Evolutionary conservation across 805 yeast species (phyloP).

Genomic region (Hagleromyces aurorensis): DNA sequence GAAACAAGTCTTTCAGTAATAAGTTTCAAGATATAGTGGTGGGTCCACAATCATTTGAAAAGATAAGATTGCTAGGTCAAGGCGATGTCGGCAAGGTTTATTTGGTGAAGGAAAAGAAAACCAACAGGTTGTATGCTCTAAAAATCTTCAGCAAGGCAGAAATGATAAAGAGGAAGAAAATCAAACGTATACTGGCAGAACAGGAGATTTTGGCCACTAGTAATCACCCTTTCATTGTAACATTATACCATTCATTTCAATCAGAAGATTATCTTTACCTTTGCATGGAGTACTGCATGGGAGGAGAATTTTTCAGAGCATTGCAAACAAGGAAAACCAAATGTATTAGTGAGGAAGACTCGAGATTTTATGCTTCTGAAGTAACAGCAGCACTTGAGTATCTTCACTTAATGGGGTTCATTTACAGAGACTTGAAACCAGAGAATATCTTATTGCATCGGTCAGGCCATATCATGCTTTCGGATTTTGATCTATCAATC

Average conservation of each 20-base stretch:
- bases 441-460: constrained; percentile 91
- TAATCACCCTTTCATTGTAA: constrained; percentile 95
- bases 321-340: constrained; percentile 83
- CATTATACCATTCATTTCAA: constrained; percentile 93
- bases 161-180: constrained; percentile 91
- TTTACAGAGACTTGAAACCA: constrained; percentile 93
- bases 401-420: constrained; percentile 92
- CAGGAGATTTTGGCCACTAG: constrained; percentile 93
- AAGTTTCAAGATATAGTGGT: constrained; percentile 74
- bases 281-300: constrained; percentile 99
- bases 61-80: constrained; percentile 81
- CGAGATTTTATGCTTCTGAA: constrained; percentile 90
- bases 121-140: constrained; percentile 81
- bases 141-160: constrained; percentile 84
- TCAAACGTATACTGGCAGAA: constrained; percentile 90
- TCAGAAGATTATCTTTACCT: constrained; percentile 83
- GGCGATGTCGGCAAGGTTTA: constrained; percentile 98
- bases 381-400: constrained; percentile 96
- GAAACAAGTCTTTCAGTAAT: constrained; percentile 52
- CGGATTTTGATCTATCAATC: constrained; percentile 92
- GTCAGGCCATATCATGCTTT: constrained; percentile 96
- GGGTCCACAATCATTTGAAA: constrained; percentile 79
- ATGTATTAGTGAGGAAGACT: constrained; percentile 81
- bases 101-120: constrained; percentile 72
- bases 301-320: constrained; percentile 97